Percentiles rank a stretch among this genome's conserved stretches.
Evolutionary conservation across 129 eudicot species (phyloP).

Genomic region (Heracleum sosnowskyi): DNA sequence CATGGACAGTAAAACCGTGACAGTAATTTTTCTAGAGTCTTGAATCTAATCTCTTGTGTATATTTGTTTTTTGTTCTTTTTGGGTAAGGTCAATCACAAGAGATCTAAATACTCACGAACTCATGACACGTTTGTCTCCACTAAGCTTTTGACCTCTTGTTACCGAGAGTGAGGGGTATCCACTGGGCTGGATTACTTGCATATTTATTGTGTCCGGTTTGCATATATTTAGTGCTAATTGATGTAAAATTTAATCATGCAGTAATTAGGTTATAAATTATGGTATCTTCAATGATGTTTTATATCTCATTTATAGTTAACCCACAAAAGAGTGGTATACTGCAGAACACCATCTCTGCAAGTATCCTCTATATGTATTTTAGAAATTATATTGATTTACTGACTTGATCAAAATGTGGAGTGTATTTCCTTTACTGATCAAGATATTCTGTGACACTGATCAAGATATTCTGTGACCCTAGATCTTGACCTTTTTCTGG

Average conservation of each 20-base stretch:
- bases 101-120: neutral
- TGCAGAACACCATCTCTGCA: neutral
- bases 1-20: neutral
- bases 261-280: neutral
- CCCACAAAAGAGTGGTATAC: neutral
- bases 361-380: neutral
- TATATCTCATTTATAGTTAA: neutral
- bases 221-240: neutral
- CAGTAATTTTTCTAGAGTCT: neutral
- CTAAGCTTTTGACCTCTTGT: neutral
- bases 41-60: neutral
- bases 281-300: neutral
- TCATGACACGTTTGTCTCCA: neutral
- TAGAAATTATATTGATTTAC: neutral
- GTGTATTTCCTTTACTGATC: neutral
- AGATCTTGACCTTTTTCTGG: constrained; percentile 7
- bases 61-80: neutral
- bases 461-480: constrained; percentile 14
- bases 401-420: neutral
- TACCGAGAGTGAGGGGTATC: neutral
- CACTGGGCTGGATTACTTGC: neutral
- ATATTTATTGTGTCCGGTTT: no score
- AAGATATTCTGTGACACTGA: constrained; percentile 14
- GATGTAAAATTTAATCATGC: neutral
- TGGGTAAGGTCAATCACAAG: neutral